Evolutionary conservation across 2,329 filamentous ascomycete genomes (phyloP).

Genomic region (Sarocladium strictum): DNA sequence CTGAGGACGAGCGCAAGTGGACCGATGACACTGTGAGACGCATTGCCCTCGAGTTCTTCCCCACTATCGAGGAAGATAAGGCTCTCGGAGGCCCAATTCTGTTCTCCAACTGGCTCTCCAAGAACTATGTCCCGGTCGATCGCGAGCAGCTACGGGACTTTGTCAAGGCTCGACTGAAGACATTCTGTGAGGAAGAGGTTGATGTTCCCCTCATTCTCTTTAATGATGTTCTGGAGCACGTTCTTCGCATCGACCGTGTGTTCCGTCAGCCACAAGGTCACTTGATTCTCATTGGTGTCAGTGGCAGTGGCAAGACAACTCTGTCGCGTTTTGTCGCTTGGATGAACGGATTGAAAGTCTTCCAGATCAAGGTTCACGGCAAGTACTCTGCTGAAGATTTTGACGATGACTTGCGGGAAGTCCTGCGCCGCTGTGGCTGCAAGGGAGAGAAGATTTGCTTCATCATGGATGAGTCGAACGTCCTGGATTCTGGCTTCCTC

Average conservation of each 20-base stretch:
- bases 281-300: conserved; percentile 96
- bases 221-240: conserved; percentile 97
- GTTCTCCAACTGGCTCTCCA: conserved; percentile 99
- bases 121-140: conserved; percentile 96
- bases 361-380: conserved; percentile 99
- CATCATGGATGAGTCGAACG: conserved; percentile 99
- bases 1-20: conserved; percentile 91
- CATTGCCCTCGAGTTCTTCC: conserved; percentile 88
- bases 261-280: conserved; percentile 98
- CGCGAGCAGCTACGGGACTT: conserved; percentile 94
- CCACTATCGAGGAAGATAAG: conserved; percentile 85
- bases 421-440: conserved; percentile 88
- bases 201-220: conserved; percentile 98
- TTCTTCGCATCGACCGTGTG: conserved; percentile 94
- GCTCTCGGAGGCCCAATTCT: conserved; percentile 89
- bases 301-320: conserved; percentile 97
- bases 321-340: conserved; percentile 96
- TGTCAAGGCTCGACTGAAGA: conserved; percentile 92
- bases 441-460: conserved; percentile 99
- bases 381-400: conserved; percentile 99
- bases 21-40: conserved; percentile 82
- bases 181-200: conserved; percentile 98
- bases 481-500: conserved; percentile 95
- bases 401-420: conserved; percentile 91
- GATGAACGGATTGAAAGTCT: conserved; percentile 99